phyloP scores from a whole-genome alignment of 78 protist species.

The Speleostelium caveatum region DNA sequence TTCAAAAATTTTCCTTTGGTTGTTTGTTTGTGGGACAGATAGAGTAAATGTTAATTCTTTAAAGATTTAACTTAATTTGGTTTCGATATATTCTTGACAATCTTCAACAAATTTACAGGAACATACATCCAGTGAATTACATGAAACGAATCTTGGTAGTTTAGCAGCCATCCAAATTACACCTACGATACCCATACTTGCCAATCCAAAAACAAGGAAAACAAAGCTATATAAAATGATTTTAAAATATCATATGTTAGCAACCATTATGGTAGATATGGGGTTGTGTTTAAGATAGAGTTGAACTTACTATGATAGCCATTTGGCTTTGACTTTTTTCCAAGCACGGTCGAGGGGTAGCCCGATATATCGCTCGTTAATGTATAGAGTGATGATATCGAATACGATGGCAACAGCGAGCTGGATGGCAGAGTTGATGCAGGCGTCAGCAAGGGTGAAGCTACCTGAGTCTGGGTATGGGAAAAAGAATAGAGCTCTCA shows the following conservation, averaged over 20 bases:
- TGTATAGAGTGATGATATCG: constrained; percentile 45
- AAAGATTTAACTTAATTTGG: too few relatives aligned
- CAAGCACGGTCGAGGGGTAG: constrained; percentile 65
- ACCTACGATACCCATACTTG: constrained; percentile 62
- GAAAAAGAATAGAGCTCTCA: constrained; percentile 52
- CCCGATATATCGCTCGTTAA: constrained; percentile 61
- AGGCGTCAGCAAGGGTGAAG: constrained; percentile 35
- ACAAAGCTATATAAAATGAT: too few relatives aligned
- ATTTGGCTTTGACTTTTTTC: constrained; percentile 57
- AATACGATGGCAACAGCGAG: constrained; percentile 39
- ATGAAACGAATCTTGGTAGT: constrained; percentile 49
- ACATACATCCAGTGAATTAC: constrained; percentile 37
- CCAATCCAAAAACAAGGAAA: constrained; percentile 43
- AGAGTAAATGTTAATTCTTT: too few relatives aligned
- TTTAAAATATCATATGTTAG: too few relatives aligned
- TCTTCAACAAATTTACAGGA: constrained; percentile 55
- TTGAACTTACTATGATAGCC: too few relatives aligned
- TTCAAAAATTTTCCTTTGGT: too few relatives aligned
- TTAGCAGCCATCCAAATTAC: constrained; percentile 64
- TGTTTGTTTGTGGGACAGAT: too few relatives aligned
- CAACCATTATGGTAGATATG: too few relatives aligned
- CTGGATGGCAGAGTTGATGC: constrained; percentile 50
- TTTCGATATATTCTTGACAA: constrained; percentile 26
- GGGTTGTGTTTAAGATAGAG: too few relatives aligned
- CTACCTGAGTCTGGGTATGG: constrained; percentile 49